A percentile compares a stretch with the other conserved stretches of the same genome.
phyloP scores from a whole-genome alignment of 768 basidiomycete species.

The Podaxis sp. region DNA sequence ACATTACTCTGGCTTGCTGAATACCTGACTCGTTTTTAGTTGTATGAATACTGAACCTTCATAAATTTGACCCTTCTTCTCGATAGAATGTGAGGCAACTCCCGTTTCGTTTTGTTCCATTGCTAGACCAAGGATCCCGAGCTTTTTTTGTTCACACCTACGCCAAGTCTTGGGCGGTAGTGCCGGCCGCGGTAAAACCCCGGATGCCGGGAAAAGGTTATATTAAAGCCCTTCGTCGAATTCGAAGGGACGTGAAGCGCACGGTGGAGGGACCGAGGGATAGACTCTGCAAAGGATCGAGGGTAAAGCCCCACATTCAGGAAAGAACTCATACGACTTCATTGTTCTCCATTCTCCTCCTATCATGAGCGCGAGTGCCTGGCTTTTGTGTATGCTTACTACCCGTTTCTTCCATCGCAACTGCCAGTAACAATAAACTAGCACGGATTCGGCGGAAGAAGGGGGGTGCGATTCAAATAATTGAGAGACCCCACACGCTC shows the following conservation, averaged over 20 bases:
- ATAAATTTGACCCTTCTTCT: too few relatives aligned
- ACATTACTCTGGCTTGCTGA: background rate
- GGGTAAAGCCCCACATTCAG: background rate
- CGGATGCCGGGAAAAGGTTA: background rate
- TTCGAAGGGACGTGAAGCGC: background rate
- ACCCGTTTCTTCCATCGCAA: constrained; percentile 4
- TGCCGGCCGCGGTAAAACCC: background rate
- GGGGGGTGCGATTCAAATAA: background rate
- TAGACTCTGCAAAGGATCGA: background rate
- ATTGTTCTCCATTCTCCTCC: constrained; percentile 1
- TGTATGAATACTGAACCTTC: background rate
- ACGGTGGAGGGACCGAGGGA: background rate
- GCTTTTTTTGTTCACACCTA: background rate
- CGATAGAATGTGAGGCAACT: background rate
- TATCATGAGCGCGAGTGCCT: background rate
- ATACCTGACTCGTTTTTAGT: background rate
- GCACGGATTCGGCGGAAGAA: background rate
- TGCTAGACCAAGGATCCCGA: background rate
- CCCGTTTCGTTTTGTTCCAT: background rate
- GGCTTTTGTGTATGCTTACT: background rate
- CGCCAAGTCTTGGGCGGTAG: background rate
- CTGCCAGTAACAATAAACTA: background rate
- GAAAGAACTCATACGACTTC: background rate
- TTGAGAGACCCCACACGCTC: background rate
- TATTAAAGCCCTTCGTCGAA: background rate